Conservation (phyloP, 2,329 filamentous ascomycete species). For the Sporothrix schenckii region DNA sequence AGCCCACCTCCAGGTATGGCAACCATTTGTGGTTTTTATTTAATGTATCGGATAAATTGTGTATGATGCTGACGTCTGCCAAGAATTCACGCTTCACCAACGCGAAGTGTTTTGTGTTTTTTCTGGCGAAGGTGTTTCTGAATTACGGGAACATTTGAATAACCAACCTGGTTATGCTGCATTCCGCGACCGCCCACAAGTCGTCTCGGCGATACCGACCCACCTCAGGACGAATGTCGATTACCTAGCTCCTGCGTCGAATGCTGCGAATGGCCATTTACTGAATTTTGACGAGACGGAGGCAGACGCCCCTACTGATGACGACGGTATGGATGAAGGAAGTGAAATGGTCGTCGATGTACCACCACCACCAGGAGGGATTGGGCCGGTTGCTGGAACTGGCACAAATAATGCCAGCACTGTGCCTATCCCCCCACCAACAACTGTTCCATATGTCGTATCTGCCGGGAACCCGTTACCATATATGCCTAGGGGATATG, state of each 20-base stretch:
- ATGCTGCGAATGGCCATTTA: slow-evolving; percentile 29
- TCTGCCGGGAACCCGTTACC: background rate
- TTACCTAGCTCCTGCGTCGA: background rate
- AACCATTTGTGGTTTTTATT: background rate
- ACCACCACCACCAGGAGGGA: background rate
- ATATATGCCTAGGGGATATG: slow-evolving; percentile 9
- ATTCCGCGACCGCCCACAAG: slow-evolving; percentile 43
- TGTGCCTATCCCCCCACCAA: background rate
- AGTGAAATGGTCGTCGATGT: slow-evolving; percentile 36
- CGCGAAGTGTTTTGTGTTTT: slow-evolving; percentile 97
- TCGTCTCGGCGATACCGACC: slow-evolving; percentile 15
- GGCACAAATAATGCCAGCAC: background rate
- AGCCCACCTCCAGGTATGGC: slow-evolving; percentile 73
- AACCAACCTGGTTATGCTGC: slow-evolving; percentile 53
- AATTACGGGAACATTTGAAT: slow-evolving; percentile 78
- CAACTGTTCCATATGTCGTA: background rate
- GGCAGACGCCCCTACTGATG: slow-evolving; percentile 45
- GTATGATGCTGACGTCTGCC: slow-evolving; percentile 36
- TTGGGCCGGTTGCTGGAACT: background rate
- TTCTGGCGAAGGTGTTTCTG: slow-evolving; percentile 79
- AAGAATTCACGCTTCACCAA: slow-evolving; percentile 94
- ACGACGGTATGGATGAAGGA: slow-evolving; percentile 50
- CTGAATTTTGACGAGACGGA: slow-evolving; percentile 39
- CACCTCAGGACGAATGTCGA: slow-evolving; percentile 5
- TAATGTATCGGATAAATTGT: background rate